These are phyloP conservation scores for Pisolithus microcarpus DNA, from an alignment of 768 basidiomycete species.

Conservation along the genomic window DNA sequence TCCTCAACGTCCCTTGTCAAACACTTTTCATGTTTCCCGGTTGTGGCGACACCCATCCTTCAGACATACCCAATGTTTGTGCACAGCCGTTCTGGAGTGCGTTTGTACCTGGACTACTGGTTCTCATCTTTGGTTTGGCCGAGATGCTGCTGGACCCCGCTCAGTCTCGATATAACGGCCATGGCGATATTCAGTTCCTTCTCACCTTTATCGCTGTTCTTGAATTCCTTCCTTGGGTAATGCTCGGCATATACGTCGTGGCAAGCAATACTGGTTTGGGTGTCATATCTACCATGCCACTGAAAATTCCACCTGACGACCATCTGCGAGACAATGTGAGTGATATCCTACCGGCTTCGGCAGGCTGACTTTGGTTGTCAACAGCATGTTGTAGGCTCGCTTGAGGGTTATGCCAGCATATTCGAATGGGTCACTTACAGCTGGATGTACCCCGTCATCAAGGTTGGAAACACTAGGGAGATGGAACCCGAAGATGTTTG, in stretches of 20 bases:
- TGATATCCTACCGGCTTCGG: not conserved
- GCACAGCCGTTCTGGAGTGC: not conserved
- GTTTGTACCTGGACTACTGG: not conserved
- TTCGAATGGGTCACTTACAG: conserved; percentile 18
- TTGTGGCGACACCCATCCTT: not conserved
- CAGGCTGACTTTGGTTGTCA: not conserved
- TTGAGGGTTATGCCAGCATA: conserved; percentile 22
- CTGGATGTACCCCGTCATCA: conserved; percentile 16
- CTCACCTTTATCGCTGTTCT: conserved; percentile 50
- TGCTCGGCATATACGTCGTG: conserved; percentile 48
- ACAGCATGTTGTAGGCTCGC: conserved; percentile 47
- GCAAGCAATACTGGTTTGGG: conserved; percentile 13
- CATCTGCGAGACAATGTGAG: conserved; percentile 53
- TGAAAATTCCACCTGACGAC: conserved; percentile 48
- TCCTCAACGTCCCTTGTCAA: no score
- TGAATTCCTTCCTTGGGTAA: conserved; percentile 53
- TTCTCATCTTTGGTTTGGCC: not conserved
- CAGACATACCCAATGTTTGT: not conserved
- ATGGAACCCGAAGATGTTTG: conserved; percentile 21
- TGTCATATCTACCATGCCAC: conserved; percentile 38
- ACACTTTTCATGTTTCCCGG: not conserved
- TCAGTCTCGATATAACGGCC: not conserved
- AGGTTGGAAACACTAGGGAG: conserved; percentile 32
- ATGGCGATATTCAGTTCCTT: conserved; percentile 23
- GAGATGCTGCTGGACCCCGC: not conserved